These are phyloP conservation scores for Eutrema salsugineum DNA, from an alignment of 441 rosid genomes.

Conservation along the genomic window DNA sequence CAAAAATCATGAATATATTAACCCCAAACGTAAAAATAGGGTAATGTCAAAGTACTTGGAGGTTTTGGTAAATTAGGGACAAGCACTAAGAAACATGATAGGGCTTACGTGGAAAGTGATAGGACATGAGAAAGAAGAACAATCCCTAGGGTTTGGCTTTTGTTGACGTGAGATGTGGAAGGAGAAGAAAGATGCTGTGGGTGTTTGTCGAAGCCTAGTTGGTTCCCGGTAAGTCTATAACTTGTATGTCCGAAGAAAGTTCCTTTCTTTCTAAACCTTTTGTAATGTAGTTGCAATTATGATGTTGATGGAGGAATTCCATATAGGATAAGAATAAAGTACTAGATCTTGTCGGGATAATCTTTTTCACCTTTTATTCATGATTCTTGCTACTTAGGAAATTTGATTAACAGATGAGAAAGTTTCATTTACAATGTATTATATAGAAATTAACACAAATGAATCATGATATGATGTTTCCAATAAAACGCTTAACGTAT, in stretches of 20 bases:
- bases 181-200: neutral
- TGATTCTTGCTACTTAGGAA: neutral
- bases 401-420: neutral
- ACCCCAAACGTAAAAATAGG: neutral
- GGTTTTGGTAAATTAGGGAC: conserved; percentile 20
- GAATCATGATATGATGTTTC: neutral
- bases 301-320: conserved; percentile 12
- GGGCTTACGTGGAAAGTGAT: conserved; percentile 24
- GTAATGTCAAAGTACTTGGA: conserved; percentile 13
- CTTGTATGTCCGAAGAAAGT: conserved; percentile 18
- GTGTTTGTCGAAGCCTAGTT: conserved; percentile 26
- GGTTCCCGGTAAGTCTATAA: conserved; percentile 5
- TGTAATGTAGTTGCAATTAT: conserved; percentile 4
- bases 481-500: neutral
- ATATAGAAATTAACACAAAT: neutral
- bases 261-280: conserved; percentile 13
- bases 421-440: neutral
- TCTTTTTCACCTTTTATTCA: neutral
- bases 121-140: conserved; percentile 1
- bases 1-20: no score
- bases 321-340: conserved; percentile 23
- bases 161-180: conserved; percentile 18
- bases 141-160: conserved; percentile 22
- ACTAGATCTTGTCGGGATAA: conserved; percentile 28
- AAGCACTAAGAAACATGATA: conserved; percentile 18